Percentiles rank a stretch among this genome's conserved stretches.
These are phyloP conservation scores for Zymoseptoria crescenta DNA, from an alignment of 2,329 filamentous ascomycete species.

Conservation along the genomic window DNA sequence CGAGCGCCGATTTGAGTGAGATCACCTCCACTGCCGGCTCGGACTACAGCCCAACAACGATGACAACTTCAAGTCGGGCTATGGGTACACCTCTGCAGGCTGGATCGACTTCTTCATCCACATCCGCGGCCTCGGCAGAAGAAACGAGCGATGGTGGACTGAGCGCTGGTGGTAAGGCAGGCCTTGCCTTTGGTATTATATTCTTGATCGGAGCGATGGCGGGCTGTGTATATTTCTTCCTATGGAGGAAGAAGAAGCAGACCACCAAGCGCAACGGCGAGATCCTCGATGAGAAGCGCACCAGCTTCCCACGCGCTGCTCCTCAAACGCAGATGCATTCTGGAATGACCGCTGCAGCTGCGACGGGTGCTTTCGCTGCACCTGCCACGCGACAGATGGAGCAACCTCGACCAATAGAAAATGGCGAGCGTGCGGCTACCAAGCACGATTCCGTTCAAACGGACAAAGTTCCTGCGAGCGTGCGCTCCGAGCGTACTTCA, in stretches of 20 bases:
- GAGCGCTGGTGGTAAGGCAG: constrained; percentile 57
- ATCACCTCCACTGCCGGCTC: not conserved
- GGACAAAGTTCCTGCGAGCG: constrained; percentile 30
- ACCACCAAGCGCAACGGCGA: constrained; percentile 27
- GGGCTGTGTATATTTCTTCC: constrained; percentile 62
- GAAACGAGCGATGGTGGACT: constrained; percentile 29
- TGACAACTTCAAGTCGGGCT: not conserved
- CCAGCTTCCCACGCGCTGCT: constrained; percentile 16
- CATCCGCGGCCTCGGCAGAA: constrained; percentile 4
- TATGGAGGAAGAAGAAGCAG: constrained; percentile 63
- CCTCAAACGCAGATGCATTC: constrained; percentile 11
- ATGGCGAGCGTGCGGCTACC: not conserved
- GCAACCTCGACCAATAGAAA: not conserved
- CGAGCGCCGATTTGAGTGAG: not conserved
- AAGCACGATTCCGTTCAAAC: constrained; percentile 19
- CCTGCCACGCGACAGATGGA: constrained; percentile 1
- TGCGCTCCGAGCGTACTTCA: constrained; percentile 38
- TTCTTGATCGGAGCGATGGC: constrained; percentile 59
- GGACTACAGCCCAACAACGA: not conserved
- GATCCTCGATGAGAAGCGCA: constrained; percentile 32
- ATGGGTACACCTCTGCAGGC: constrained; percentile 21
- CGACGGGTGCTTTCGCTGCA: constrained; percentile 4
- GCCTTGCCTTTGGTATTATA: constrained; percentile 75
- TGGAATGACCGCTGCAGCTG: constrained; percentile 6
- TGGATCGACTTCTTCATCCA: constrained; percentile 6